Conservation (phyloP, 73 alveolate species). For the Paramecium tetraurelia region DNA sequence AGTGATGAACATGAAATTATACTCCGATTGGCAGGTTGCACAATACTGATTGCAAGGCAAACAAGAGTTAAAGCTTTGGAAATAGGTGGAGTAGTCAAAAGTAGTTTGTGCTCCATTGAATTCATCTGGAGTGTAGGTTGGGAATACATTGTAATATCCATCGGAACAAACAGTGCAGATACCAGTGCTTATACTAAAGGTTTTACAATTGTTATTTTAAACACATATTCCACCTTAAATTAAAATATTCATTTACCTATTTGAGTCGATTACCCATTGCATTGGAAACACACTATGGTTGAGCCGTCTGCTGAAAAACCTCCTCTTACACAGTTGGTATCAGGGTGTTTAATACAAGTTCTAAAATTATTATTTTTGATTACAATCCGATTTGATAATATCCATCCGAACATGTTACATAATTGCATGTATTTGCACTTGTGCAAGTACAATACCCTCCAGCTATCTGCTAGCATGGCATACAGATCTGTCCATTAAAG, state of each 20-base stretch:
- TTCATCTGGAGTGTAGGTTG: background rate
- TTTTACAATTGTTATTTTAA: background rate
- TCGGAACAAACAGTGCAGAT: background rate
- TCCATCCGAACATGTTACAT: background rate
- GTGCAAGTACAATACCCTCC: background rate
- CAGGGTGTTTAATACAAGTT: background rate
- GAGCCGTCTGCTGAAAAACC: background rate
- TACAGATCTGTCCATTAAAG: background rate
- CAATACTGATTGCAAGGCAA: background rate
- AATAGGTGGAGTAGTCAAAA: background rate
- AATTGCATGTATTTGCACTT: background rate
- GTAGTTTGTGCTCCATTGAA: background rate
- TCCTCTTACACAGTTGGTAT: background rate
- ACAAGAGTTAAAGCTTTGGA: background rate
- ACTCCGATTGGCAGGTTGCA: background rate
- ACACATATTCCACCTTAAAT: conserved; percentile 2
- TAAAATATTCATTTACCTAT: background rate
- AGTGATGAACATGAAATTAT: background rate
- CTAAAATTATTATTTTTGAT: background rate
- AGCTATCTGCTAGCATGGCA: background rate
- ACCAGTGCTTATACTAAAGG: background rate
- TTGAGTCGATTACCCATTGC: background rate
- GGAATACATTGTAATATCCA: background rate
- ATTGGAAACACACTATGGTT: background rate
- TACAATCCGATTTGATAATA: background rate